A percentile compares a stretch with the other conserved stretches of the same genome.
Conservation (phyloP, 129 eudicot genomes). For the Deinandra increscens region DNA sequence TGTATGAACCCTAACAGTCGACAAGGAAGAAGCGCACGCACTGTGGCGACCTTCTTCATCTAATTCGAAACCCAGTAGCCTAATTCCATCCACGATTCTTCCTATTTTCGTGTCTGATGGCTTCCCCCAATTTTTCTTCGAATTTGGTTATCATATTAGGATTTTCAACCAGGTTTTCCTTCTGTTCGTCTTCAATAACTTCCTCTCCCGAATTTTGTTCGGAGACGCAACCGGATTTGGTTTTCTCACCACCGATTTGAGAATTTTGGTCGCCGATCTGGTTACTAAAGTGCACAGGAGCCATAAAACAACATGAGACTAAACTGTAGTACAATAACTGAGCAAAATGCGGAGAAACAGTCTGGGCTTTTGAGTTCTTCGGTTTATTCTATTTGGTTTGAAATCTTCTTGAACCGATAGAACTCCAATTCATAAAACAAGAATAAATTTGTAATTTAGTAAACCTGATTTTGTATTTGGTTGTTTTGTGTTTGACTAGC, state of each 20-base stretch:
- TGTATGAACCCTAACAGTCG: no score
- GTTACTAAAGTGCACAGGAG: constrained; percentile 68
- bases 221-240: constrained; percentile 32
- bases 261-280: constrained; percentile 42
- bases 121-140: constrained; percentile 29
- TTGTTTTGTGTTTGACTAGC: no score
- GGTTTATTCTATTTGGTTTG: background rate
- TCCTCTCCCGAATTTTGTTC: constrained; percentile 69
- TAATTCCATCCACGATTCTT: no score
- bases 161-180: constrained; percentile 16
- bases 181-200: constrained; percentile 37
- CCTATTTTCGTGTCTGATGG: no score
- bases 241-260: constrained; percentile 48
- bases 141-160: constrained; percentile 8
- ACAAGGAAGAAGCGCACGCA: no score
- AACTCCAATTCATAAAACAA: background rate
- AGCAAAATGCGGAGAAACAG: constrained; percentile 85
- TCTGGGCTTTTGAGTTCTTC: constrained; percentile 38
- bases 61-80: no score
- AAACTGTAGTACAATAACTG: constrained; percentile 72
- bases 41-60: no score
- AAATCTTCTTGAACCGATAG: background rate
- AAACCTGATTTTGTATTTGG: no score
- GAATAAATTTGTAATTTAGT: background rate
- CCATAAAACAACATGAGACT: constrained; percentile 61